Percentiles rank a stretch among this genome's conserved stretches.
phyloP scores from a whole-genome alignment of 768 basidiomycete genomes.

The Pleurotus tuoliensis region DNA sequence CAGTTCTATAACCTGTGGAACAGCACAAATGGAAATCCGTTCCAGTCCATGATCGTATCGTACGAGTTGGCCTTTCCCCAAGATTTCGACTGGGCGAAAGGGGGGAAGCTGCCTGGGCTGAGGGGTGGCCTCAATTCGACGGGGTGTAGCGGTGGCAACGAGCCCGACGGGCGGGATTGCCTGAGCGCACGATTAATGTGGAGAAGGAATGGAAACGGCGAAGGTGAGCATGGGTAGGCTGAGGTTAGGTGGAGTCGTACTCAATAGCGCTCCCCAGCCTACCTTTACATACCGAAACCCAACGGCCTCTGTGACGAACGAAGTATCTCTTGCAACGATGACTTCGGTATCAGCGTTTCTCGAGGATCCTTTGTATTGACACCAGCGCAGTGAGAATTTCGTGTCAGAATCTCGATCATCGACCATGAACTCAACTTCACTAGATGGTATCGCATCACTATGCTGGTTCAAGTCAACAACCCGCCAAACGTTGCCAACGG shows the following conservation, averaged over 20 bases:
- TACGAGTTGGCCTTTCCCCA: slow-evolving; percentile 74
- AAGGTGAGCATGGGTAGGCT: slow-evolving; percentile 44
- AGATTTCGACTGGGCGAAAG: slow-evolving; percentile 66
- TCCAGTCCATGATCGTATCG: slow-evolving; percentile 64
- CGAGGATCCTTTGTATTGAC: slow-evolving; percentile 63
- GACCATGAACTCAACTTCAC: too few relatives aligned
- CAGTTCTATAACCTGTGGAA: slow-evolving; percentile 74
- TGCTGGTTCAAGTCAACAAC: slow-evolving; percentile 76
- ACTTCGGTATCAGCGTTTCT: slow-evolving; percentile 74
- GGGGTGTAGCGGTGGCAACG: slow-evolving; percentile 68
- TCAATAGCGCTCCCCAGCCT: slow-evolving; percentile 42
- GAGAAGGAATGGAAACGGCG: slow-evolving; percentile 59
- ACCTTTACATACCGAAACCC: slow-evolving; percentile 72
- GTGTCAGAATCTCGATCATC: too few relatives aligned
- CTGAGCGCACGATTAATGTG: slow-evolving; percentile 79
- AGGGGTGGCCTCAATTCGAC: slow-evolving; percentile 60
- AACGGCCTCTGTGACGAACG: slow-evolving; percentile 54
- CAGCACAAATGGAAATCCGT: slow-evolving; percentile 47
- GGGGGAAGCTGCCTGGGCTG: slow-evolving; percentile 75
- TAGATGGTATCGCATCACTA: slow-evolving; percentile 69
- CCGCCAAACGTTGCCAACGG: slow-evolving; percentile 71
- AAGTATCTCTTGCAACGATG: slow-evolving; percentile 62
- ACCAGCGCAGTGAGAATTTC: slow-evolving; percentile 52
- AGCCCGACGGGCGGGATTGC: slow-evolving; percentile 62
- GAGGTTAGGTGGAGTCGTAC: background rate